Conservation (phyloP, 2,329 filamentous ascomycete species). For the Coniochaeta sp. region DNA sequence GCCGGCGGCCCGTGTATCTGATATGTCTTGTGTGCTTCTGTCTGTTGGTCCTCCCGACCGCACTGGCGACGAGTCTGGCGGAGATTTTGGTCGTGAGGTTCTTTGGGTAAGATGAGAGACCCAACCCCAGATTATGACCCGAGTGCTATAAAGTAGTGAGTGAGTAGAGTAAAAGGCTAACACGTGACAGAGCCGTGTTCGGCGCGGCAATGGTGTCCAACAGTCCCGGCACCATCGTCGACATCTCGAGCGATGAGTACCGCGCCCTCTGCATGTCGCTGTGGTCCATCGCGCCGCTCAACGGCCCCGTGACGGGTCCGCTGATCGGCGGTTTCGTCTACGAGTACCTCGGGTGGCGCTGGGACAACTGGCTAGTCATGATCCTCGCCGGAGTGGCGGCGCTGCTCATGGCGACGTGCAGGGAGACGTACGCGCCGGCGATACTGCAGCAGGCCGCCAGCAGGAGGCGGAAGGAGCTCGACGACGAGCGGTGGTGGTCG, state of each 20-base stretch:
- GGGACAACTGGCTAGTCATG: conserved; percentile 75
- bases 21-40: conserved; percentile 54
- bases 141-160: too few species aligned
- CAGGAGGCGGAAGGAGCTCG: conserved; percentile 56
- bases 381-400: conserved; percentile 61
- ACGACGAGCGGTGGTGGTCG: conserved; percentile 68
- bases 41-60: conserved; percentile 62
- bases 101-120: conserved; percentile 49
- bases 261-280: conserved; percentile 77
- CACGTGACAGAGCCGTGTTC: conserved; percentile 15
- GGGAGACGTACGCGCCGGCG: conserved; percentile 70
- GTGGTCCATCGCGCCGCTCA: conserved; percentile 78
- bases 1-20: conserved; percentile 57
- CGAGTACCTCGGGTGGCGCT: conserved; percentile 76
- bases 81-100: conserved; percentile 62
- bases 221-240: conserved; percentile 72
- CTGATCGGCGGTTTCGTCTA: conserved; percentile 75
- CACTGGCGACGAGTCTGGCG: conserved; percentile 54
- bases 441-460: conserved; percentile 62
- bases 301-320: conserved; percentile 48
- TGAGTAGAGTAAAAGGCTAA: background rate
- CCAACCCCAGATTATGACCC: too few species aligned
- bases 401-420: conserved; percentile 48
- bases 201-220: conserved; percentile 72
- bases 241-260: conserved; percentile 74